Evolutionary conservation across 2,329 filamentous ascomycete genomes (phyloP).

Genomic region (Geosmithia flava): DNA sequence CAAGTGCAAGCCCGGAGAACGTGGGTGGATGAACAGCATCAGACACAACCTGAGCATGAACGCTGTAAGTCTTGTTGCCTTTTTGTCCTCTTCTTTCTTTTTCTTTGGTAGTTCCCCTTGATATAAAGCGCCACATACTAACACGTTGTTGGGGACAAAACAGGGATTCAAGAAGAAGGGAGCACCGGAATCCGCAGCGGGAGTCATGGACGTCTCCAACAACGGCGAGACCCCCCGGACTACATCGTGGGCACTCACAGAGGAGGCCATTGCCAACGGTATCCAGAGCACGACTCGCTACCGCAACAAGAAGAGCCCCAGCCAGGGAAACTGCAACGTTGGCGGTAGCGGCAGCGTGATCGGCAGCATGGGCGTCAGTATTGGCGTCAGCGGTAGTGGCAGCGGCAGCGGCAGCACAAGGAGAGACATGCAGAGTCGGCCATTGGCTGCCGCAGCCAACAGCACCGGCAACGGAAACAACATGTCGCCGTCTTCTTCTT

Average conservation of each 20-base stretch:
- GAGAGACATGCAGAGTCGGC: neutral
- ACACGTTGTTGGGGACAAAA: neutral
- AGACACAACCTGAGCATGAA: slow-evolving; percentile 97
- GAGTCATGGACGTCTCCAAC: neutral
- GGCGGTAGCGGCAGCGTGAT: neutral
- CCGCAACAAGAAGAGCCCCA: slow-evolving; percentile 29
- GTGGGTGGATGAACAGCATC: slow-evolving; percentile 93
- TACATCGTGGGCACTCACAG: slow-evolving; percentile 65
- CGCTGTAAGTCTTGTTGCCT: slow-evolving; percentile 41
- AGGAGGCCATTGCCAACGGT: slow-evolving; percentile 55
- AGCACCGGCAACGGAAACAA: neutral
- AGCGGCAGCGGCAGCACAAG: neutral
- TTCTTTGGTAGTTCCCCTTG: neutral
- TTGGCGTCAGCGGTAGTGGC: neutral
- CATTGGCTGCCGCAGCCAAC: neutral
- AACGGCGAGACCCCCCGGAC: slow-evolving; percentile 33
- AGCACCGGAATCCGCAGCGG: neutral
- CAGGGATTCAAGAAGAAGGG: neutral
- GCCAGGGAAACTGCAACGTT: neutral
- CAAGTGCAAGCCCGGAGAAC: slow-evolving; percentile 63
- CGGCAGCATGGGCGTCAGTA: neutral
- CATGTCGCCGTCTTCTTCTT: neutral
- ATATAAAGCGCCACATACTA: neutral
- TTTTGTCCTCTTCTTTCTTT: slow-evolving; percentile 2
- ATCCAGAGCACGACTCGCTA: slow-evolving; percentile 81